Conservation (phyloP, 2,329 filamentous ascomycete genomes). For the Cladosporium sp. region DNA sequence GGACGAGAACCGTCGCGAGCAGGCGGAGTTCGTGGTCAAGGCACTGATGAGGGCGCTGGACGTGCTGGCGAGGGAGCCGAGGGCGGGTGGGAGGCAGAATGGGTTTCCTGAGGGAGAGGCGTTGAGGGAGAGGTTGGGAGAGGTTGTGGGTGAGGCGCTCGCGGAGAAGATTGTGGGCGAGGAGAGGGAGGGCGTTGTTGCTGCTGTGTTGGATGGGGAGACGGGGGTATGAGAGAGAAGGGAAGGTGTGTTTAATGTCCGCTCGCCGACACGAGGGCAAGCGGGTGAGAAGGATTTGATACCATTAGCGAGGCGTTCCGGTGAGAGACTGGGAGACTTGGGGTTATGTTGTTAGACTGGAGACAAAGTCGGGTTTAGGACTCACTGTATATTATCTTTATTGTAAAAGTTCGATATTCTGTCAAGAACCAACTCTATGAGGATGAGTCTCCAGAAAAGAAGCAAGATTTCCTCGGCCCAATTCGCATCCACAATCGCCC, state of each 20-base stretch:
- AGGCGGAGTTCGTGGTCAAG: conserved; percentile 55
- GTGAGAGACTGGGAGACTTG: neutral
- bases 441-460: too few species aligned
- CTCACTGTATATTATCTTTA: too few species aligned
- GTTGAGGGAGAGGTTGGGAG: conserved; percentile 35
- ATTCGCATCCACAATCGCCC: too few species aligned
- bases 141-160: conserved; percentile 40
- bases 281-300: neutral
- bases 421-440: too few species aligned
- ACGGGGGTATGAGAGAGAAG: neutral
- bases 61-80: conserved; percentile 44
- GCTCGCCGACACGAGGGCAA: neutral
- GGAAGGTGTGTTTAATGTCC: neutral
- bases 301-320: conserved; percentile 12
- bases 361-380: too few species aligned
- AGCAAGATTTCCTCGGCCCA: too few species aligned
- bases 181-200: neutral
- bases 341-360: too few species aligned
- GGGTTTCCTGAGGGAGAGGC: conserved; percentile 36
- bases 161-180: conserved; percentile 29
- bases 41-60: conserved; percentile 53
- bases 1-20: conserved; percentile 49
- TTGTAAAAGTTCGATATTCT: too few species aligned
- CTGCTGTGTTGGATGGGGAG: conserved; percentile 5
- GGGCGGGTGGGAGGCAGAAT: conserved; percentile 26